phyloP scores from a whole-genome alignment of 495 filamentous ascomycete species.

The Annulohypoxylon moriforme region DNA sequence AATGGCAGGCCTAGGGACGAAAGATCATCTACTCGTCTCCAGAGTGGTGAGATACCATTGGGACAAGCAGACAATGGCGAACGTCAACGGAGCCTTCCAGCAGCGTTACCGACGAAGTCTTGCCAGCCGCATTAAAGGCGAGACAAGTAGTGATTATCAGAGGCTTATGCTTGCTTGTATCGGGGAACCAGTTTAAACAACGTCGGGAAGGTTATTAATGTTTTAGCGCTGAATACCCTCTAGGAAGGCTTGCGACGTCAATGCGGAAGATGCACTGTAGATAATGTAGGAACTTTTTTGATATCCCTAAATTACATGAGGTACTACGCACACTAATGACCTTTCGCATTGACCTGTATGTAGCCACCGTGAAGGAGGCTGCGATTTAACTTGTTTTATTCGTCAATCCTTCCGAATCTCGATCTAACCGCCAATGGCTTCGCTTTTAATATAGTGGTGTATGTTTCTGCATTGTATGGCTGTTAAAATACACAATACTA shows the following conservation, averaged over 20 bases:
- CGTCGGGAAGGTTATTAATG: not conserved
- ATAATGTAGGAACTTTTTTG: not conserved
- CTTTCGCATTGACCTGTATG: not conserved
- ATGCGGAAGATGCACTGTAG: not conserved
- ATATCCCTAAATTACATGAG: conserved; percentile 7
- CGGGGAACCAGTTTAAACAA: conserved; percentile 48
- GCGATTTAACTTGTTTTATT: not conserved
- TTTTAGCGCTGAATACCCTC: not conserved
- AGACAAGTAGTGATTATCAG: conserved; percentile 90
- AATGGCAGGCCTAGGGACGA: conserved; percentile 89
- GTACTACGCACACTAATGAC: not conserved
- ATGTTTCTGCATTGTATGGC: too few species aligned
- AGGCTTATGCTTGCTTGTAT: conserved; percentile 70
- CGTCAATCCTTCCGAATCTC: not conserved
- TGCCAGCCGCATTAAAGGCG: conserved; percentile 72
- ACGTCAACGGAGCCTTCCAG: conserved; percentile 79
- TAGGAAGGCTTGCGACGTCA: not conserved
- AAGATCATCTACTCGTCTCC: conserved; percentile 80
- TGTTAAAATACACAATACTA: conserved; percentile 17
- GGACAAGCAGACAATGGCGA: conserved; percentile 75
- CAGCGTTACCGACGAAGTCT: conserved; percentile 71
- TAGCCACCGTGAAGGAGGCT: not conserved
- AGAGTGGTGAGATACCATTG: conserved; percentile 82
- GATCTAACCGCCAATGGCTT: not conserved
- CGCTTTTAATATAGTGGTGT: conserved; percentile 1